A percentile compares a stretch with the other conserved stretches of the same genome.
These are phyloP conservation scores for Pseudonitzschia delicatissima DNA, from an alignment of 108 stramenopile species.

Conservation along the genomic window DNA sequence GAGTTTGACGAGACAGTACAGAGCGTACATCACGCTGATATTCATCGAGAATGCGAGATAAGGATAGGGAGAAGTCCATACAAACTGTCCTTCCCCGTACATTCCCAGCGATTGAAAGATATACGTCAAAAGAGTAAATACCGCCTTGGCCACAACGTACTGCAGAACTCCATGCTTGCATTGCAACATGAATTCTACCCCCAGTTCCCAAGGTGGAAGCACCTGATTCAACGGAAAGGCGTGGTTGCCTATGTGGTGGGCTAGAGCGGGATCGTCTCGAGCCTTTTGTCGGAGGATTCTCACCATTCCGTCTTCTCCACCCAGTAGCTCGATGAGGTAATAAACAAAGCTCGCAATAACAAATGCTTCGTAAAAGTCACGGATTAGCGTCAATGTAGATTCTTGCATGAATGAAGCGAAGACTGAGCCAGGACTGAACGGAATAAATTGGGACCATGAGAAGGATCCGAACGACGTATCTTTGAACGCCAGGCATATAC, in stretches of 20 bases:
- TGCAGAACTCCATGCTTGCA: constrained; percentile 93
- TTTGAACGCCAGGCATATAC: constrained; percentile 88
- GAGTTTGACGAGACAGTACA: constrained; percentile 93
- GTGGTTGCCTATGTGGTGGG: constrained; percentile 51
- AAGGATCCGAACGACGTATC: constrained; percentile 85
- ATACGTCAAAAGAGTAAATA: constrained; percentile 69
- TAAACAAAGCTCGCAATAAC: constrained; percentile 92
- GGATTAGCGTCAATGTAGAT: constrained; percentile 77
- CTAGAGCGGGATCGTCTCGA: constrained; percentile 19
- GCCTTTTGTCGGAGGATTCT: constrained; percentile 54
- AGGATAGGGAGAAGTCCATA: constrained; percentile 64
- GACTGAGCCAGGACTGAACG: constrained; percentile 87
- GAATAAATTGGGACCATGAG: constrained; percentile 94
- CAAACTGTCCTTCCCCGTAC: constrained; percentile 83
- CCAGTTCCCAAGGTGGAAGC: constrained; percentile 70
- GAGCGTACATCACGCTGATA: constrained; percentile 83
- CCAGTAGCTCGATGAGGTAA: constrained; percentile 86
- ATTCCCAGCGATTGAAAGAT: constrained; percentile 60
- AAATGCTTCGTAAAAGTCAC: constrained; percentile 90
- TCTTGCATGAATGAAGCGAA: constrained; percentile 65
- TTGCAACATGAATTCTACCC: constrained; percentile 78
- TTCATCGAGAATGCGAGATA: constrained; percentile 80
- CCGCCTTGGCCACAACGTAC: constrained; percentile 90
- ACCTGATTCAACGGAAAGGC: constrained; percentile 46
- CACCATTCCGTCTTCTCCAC: constrained; percentile 79